These are phyloP conservation scores for Mycena polygramma DNA, from an alignment of 768 basidiomycete species.

Conservation along the genomic window DNA sequence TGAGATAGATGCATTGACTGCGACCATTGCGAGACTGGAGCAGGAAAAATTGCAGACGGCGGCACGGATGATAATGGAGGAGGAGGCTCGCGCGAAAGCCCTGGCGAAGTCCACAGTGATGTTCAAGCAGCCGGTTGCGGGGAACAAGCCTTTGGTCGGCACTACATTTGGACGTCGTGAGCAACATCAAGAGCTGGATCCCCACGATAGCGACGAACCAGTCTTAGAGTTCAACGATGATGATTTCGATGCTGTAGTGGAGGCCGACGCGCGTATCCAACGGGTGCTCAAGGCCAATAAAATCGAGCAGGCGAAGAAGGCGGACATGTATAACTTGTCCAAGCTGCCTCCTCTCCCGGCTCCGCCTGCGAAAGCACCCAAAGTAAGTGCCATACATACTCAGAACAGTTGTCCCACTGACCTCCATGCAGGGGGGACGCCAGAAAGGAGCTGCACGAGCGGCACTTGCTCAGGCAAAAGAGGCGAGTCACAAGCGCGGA, in stretches of 20 bases:
- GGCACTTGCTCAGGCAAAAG: not conserved
- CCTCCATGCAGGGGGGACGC: not conserved
- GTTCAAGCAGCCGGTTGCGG: not conserved
- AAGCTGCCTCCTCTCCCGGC: conserved; percentile 5
- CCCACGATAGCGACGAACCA: conserved; percentile 10
- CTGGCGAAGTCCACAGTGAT: not conserved
- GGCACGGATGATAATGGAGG: not conserved
- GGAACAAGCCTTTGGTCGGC: not conserved
- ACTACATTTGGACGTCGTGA: conserved; percentile 14
- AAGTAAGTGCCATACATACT: not conserved
- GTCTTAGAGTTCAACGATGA: conserved; percentile 4
- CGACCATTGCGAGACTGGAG: not conserved
- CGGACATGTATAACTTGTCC: conserved; percentile 1
- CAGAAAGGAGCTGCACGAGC: not conserved
- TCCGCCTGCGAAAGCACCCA: not conserved
- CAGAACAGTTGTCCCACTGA: not conserved
- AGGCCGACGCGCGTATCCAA: conserved; percentile 6
- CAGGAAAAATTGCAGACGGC: not conserved
- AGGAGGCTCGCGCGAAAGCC: not conserved
- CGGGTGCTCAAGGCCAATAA: not conserved
- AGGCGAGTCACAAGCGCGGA: not conserved
- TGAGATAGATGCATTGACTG: not conserved
- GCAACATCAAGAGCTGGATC: not conserved
- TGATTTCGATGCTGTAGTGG: conserved; percentile 5
- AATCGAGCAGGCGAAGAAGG: not conserved